A percentile compares a stretch with the other conserved stretches of the same genome.
phyloP scores from a whole-genome alignment of 2,329 filamentous ascomycete species.

The Cadophora sp. region DNA sequence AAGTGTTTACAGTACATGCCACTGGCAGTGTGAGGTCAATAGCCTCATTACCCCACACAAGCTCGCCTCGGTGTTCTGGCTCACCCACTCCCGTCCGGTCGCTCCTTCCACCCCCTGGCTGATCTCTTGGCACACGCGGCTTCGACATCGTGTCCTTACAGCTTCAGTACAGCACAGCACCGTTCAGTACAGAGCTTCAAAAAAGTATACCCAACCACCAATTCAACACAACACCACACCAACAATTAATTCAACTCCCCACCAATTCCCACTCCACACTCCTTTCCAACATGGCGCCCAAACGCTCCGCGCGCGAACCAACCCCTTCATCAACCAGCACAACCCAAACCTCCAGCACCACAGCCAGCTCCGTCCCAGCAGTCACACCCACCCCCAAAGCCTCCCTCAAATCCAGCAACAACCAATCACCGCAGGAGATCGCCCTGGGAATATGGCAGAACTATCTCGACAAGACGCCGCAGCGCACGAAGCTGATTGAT shows the following conservation, averaged over 20 bases:
- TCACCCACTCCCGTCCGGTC: conserved; percentile 1
- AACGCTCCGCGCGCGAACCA: conserved; percentile 49
- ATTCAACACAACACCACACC: conserved; percentile 5
- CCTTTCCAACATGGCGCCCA: conserved; percentile 55
- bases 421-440: conserved; percentile 57
- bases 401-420: conserved; percentile 38
- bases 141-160: conserved; percentile 39
- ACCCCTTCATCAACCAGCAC: conserved; percentile 36
- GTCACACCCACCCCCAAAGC: conserved; percentile 27
- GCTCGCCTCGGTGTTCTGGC: conserved; percentile 14
- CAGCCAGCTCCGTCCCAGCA: conserved; percentile 41
- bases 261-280: conserved; percentile 15
- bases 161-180: background rate
- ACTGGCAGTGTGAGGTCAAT: conserved; percentile 15
- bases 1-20: conserved; percentile 20
- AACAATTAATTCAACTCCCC: conserved; percentile 16
- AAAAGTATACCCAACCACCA: background rate
- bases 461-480: conserved; percentile 82
- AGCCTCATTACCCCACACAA: conserved; percentile 16
- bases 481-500: conserved; percentile 91
- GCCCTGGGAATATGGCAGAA: conserved; percentile 74
- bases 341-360: conserved; percentile 34
- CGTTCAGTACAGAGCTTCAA: conserved; percentile 15
- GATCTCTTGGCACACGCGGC: conserved; percentile 27
- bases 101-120: conserved; percentile 18